Conservation (phyloP, 768 basidiomycete species). For the Chlorophyllum brunneum region DNA sequence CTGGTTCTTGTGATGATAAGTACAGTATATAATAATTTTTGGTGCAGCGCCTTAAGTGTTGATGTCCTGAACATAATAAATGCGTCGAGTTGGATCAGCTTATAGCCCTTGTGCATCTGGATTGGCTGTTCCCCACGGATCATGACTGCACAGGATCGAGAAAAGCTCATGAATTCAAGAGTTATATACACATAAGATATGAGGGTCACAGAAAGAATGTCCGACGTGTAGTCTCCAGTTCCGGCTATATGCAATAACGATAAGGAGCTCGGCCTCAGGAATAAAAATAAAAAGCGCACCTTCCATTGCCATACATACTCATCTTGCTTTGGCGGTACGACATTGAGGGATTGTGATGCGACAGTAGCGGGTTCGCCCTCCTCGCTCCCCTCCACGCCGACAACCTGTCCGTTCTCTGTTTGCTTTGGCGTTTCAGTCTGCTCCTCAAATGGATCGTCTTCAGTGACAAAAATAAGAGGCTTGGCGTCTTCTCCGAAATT, state of each 20-base stretch:
- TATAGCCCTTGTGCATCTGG: too few species aligned
- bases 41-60: not conserved
- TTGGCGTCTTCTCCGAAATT: conserved; percentile 61
- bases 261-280: conserved; percentile 10
- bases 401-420: conserved; percentile 23
- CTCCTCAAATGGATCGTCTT: conserved; percentile 19
- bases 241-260: conserved; percentile 54
- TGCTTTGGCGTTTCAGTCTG: conserved; percentile 24
- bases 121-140: too few species aligned
- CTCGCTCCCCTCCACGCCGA: conserved; percentile 16
- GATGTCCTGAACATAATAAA: not conserved
- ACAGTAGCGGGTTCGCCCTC: not conserved
- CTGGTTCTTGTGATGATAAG: too few species aligned
- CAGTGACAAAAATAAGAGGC: conserved; percentile 51
- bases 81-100: too few species aligned
- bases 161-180: not conserved
- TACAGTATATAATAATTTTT: too few species aligned
- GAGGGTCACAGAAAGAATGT: conserved; percentile 78
- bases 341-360: conserved; percentile 22
- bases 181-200: not conserved
- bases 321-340: conserved; percentile 62
- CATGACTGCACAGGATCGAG: not conserved
- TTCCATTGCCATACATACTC: conserved; percentile 91
- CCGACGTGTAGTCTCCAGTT: conserved; percentile 84
- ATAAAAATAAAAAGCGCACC: conserved; percentile 40